Evolutionary conservation across 208 protist genomes (phyloP).

Genomic region (Leishmania gerbilli): DNA sequence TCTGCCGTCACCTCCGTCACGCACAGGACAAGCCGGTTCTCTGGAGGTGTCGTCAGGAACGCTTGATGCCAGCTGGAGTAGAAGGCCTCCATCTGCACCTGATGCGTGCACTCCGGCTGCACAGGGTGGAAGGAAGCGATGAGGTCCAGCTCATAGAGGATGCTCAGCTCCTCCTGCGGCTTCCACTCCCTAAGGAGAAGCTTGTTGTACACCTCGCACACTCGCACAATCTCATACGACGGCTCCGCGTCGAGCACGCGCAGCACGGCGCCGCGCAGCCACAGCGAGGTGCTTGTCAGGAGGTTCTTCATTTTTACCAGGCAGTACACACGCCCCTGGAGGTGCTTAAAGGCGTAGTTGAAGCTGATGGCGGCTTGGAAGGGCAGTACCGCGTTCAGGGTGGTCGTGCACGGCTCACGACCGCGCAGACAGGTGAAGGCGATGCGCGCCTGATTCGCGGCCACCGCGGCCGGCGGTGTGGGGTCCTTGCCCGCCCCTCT

Average conservation of each 20-base stretch:
- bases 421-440: conserved; percentile 53
- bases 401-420: conserved; percentile 51
- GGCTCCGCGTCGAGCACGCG: conserved; percentile 49
- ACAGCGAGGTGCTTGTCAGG: conserved; percentile 67
- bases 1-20: conserved; percentile 23
- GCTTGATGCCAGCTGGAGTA: conserved; percentile 77
- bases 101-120: conserved; percentile 43
- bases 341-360: conserved; percentile 70
- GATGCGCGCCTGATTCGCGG: conserved; percentile 32
- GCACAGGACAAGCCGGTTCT: conserved; percentile 37
- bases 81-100: conserved; percentile 68
- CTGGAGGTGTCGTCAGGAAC: conserved; percentile 27
- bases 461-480: conserved; percentile 13
- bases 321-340: conserved; percentile 79
- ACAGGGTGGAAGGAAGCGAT: conserved; percentile 30
- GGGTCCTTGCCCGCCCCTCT: background rate
- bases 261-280: conserved; percentile 76
- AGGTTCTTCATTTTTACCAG: conserved; percentile 66
- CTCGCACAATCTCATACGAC: conserved; percentile 69
- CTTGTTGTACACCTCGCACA: conserved; percentile 54
- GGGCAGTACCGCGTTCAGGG: conserved; percentile 32
- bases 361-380: conserved; percentile 33
- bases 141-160: conserved; percentile 74
- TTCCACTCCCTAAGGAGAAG: conserved; percentile 74
- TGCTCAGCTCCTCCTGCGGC: conserved; percentile 43